These are phyloP conservation scores for Pochonia chlamydosporia DNA, from an alignment of 2,329 filamentous ascomycete species.

Conservation along the genomic window DNA sequence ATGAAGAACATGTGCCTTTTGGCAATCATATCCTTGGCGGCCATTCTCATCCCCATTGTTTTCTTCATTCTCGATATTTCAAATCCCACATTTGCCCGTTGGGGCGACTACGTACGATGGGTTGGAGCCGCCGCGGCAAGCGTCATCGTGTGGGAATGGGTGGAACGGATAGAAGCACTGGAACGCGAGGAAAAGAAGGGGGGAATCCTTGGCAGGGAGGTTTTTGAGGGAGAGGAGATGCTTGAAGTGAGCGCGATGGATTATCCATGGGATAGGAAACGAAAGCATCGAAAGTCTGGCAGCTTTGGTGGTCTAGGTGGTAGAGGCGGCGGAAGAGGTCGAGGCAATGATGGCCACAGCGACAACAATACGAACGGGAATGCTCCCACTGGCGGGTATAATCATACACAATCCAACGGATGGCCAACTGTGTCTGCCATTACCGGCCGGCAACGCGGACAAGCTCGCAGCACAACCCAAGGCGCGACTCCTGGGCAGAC, in stretches of 20 bases:
- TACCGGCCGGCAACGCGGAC: conserved; percentile 19
- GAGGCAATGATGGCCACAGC: conserved; percentile 17
- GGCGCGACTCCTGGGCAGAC: conserved; percentile 15
- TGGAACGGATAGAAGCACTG: conserved; percentile 86
- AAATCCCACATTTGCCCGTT: conserved; percentile 77
- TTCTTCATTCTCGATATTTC: conserved; percentile 92
- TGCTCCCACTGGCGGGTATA: not conserved
- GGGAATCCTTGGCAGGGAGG: conserved; percentile 81
- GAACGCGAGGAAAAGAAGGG: conserved; percentile 93
- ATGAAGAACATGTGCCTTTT: conserved; percentile 87
- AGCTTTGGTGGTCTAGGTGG: conserved; percentile 7
- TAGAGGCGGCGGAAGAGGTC: conserved; percentile 24
- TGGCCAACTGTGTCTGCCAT: conserved; percentile 23
- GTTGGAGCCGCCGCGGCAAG: conserved; percentile 91
- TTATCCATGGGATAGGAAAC: conserved; percentile 39
- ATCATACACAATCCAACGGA: conserved; percentile 12
- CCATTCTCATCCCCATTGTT: conserved; percentile 83
- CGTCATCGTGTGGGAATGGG: conserved; percentile 98
- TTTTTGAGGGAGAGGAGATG: conserved; percentile 94
- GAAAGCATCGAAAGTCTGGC: conserved; percentile 27
- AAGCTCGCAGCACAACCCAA: conserved; percentile 11
- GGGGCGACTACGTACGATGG: conserved; percentile 95
- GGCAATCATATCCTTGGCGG: conserved; percentile 68
- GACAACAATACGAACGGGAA: not conserved
- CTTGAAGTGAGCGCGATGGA: conserved; percentile 57